Evolutionary conservation across 257 asterid species (phyloP).

Genomic region (Leonotis leonurus): DNA sequence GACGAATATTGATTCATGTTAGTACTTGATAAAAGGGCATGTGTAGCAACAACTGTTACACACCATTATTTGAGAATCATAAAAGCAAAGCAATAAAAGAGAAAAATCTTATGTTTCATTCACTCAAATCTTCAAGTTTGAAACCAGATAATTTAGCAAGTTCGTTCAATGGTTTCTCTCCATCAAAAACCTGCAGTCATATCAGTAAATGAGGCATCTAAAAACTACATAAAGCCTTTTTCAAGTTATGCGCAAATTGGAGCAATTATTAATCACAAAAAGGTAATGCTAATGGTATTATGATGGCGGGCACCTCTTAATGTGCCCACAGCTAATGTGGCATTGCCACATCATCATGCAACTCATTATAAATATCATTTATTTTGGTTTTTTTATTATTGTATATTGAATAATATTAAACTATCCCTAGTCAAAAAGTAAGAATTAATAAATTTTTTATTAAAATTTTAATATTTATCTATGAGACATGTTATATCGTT

Average conservation of each 20-base stretch:
- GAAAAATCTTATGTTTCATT: conserved; percentile 22
- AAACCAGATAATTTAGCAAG: conserved; percentile 71
- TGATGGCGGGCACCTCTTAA: no score
- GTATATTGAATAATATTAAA: no score
- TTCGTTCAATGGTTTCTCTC: conserved; percentile 59
- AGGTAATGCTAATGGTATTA: background rate
- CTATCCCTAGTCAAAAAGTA: no score
- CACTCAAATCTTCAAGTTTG: conserved; percentile 47
- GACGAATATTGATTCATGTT: background rate
- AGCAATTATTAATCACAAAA: background rate
- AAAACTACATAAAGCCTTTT: background rate
- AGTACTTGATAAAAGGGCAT: background rate
- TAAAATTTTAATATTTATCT: no score
- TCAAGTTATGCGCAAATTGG: background rate
- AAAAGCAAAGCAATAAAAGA: background rate
- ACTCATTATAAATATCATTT: no score
- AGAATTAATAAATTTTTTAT: no score
- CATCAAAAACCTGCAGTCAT: conserved; percentile 53
- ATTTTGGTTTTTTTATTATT: no score
- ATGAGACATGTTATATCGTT: no score
- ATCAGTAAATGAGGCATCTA: background rate
- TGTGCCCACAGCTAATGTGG: no score
- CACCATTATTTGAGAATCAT: background rate
- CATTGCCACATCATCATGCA: no score
- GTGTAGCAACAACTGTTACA: background rate